These are phyloP conservation scores for Tolypocladium ophioglossoides DNA, from an alignment of 2,329 filamentous ascomycete species.

Conservation along the genomic window DNA sequence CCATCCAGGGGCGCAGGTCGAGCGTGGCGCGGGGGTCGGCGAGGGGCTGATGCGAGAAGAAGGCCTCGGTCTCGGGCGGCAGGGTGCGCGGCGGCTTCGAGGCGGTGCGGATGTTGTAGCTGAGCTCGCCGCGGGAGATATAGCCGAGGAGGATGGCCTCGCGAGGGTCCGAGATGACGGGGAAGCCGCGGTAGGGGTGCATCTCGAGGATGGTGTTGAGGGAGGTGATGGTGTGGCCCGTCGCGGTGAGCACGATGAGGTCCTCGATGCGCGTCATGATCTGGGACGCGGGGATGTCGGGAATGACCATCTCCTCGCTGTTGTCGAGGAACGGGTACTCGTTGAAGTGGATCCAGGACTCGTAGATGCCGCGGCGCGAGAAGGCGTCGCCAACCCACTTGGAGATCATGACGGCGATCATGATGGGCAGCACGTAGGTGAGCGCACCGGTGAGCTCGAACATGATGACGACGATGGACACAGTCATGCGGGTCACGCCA, in stretches of 20 bases:
- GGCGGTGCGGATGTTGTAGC: slow-evolving; percentile 58
- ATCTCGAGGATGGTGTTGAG: slow-evolving; percentile 60
- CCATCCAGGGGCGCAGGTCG: slow-evolving; percentile 95
- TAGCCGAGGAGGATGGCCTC: slow-evolving; percentile 80
- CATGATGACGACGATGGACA: slow-evolving; percentile 98
- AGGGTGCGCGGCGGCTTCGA: slow-evolving; percentile 47
- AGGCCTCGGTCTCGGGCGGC: slow-evolving; percentile 62
- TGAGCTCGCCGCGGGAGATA: slow-evolving; percentile 83
- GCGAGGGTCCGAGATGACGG: slow-evolving; percentile 69
- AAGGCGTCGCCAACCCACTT: slow-evolving; percentile 99
- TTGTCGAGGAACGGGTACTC: slow-evolving; percentile 95
- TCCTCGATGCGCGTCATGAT: slow-evolving; percentile 93
- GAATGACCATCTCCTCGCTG: slow-evolving; percentile 67
- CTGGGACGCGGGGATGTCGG: slow-evolving; percentile 75
- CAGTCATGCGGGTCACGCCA: slow-evolving; percentile 90
- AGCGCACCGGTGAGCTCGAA: slow-evolving; percentile 95
- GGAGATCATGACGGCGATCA: slow-evolving; percentile 96
- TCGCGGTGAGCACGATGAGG: slow-evolving; percentile 75
- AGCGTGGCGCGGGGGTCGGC: slow-evolving; percentile 68
- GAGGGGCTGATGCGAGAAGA: slow-evolving; percentile 75
- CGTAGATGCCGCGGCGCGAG: slow-evolving; percentile 87
- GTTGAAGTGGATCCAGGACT: slow-evolving; percentile 94
- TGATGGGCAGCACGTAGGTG: slow-evolving; percentile 94
- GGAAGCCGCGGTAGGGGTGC: slow-evolving; percentile 82
- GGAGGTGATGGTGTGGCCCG: slow-evolving; percentile 74